phyloP scores from a whole-genome alignment of 2,329 filamentous ascomycete genomes.

The Setomelanomma holmii region DNA sequence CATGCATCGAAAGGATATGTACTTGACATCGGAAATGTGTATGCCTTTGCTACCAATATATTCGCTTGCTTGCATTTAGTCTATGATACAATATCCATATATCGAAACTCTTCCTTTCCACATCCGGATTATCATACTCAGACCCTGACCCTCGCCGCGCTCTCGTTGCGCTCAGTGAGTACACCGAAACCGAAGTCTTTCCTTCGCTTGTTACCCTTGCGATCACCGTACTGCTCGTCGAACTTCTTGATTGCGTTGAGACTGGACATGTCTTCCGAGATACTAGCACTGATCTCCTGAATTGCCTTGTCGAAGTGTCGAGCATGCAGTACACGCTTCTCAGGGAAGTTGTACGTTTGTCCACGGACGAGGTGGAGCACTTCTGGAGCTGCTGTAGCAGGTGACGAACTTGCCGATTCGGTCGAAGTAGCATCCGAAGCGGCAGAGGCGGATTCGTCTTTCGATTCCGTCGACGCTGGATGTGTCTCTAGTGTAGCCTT shows the following conservation, averaged over 20 bases:
- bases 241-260: constrained; percentile 90
- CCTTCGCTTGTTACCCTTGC: constrained; percentile 70
- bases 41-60: too few relatives aligned
- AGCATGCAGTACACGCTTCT: constrained; percentile 68
- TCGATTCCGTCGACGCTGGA: neutral
- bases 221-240: constrained; percentile 92
- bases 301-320: constrained; percentile 86
- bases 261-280: constrained; percentile 91
- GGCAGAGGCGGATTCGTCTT: neutral
- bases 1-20: too few relatives aligned
- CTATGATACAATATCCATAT: too few relatives aligned
- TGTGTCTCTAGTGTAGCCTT: constrained; percentile 16
- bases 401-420: constrained; percentile 8
- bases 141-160: constrained; percentile 40
- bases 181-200: constrained; percentile 61
- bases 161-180: constrained; percentile 35
- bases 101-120: too few relatives aligned
- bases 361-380: constrained; percentile 42
- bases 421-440: constrained; percentile 5
- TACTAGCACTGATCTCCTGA: constrained; percentile 87
- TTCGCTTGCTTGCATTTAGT: too few relatives aligned
- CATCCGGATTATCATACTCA: too few relatives aligned
- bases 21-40: too few relatives aligned
- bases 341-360: constrained; percentile 67
- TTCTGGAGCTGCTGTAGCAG: constrained; percentile 20